These are phyloP conservation scores for Coemansia sp. DNA, from an alignment of 192 early-diverging fungal species.

Conservation along the genomic window DNA sequence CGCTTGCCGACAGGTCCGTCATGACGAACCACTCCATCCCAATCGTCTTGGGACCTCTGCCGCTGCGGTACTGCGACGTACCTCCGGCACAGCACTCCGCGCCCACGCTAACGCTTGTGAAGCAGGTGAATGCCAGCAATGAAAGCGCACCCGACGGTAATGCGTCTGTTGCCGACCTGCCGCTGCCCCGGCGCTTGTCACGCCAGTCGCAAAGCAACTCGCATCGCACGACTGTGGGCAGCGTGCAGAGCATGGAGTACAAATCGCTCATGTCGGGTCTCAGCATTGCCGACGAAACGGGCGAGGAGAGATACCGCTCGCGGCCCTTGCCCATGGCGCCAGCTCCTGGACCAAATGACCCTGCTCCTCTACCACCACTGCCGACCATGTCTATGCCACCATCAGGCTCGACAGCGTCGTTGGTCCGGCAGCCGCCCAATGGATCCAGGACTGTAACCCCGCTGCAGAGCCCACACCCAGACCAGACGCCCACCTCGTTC, in stretches of 20 bases:
- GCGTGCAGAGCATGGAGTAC: conserved; percentile 21
- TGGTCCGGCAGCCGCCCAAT: conserved; percentile 4
- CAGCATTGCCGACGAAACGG: conserved; percentile 9
- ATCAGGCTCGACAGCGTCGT: background rate
- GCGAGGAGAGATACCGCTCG: conserved; percentile 30
- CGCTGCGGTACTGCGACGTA: conserved; percentile 44
- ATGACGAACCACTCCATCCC: background rate
- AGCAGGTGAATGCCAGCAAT: conserved; percentile 21
- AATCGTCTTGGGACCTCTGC: conserved; percentile 25
- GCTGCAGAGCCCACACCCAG: background rate
- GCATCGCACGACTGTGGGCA: conserved; percentile 23
- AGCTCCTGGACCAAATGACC: background rate
- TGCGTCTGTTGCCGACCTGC: background rate
- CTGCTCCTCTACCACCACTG: conserved; percentile 23
- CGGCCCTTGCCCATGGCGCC: conserved; percentile 30
- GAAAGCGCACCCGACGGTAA: background rate
- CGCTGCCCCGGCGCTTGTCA: conserved; percentile 4
- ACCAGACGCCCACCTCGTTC: background rate
- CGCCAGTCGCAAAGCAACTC: conserved; percentile 15
- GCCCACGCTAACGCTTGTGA: conserved; percentile 26
- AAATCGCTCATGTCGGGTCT: conserved; percentile 17
- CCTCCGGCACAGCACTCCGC: conserved; percentile 27
- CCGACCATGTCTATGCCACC: conserved; percentile 37
- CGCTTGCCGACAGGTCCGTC: background rate
- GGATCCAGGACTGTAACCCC: conserved; percentile 8